Evolutionary conservation across 108 stramenopile genomes (phyloP), one percentile per base, ranked within the genome.

Genomic region (Epithemia pelagica): DNA sequence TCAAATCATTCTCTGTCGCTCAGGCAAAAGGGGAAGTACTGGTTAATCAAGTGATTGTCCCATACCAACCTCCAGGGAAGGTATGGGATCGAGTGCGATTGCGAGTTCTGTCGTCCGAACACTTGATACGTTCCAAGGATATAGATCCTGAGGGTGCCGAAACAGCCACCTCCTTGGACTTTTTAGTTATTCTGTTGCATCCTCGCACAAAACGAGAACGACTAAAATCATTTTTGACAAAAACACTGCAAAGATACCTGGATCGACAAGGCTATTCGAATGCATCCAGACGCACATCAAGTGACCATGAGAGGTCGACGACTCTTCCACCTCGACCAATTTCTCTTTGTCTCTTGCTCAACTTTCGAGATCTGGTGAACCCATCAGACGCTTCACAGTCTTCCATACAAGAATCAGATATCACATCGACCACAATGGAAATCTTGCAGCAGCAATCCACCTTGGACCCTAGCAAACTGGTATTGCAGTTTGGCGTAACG

Each of bases 291-390:
- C n/a, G n/a, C n/a, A n/a, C n/a, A n/a, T n/a, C n/a, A n/a, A n/a
- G n/a, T n/a, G n/a, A n/a, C n/a, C n/a, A n/a, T n/a, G n/a, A n/a
- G n/a, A n/a, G n/a, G n/a, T n/a, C n/a, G n/a, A n/a, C n/a, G n/a
- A n/a, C n/a, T 46, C 10, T 46, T 15, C 37, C 15, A 10, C 37
- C 5, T 46, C 5, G 37, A 46, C 67, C 78, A 26, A 37, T 77
- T 53, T 77, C 73, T 53, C 57, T 84, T 3, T 74, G 76, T 61
- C 32, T 84, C 8, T 32, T 79, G 51, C 26, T 74, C 51, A 84
- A 84, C 67, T 84, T 80, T 73, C 68, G 77, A 23, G 82, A 82
- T 65, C 28, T 73, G 30, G 32, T 30, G 27, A 30, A 61, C 64
- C n/a, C 65, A 54, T 70, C 30, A 2, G 31, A 52, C 8, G 24